phyloP scores from a whole-genome alignment of 305 asterid species.

The Fraxinus nigra region DNA sequence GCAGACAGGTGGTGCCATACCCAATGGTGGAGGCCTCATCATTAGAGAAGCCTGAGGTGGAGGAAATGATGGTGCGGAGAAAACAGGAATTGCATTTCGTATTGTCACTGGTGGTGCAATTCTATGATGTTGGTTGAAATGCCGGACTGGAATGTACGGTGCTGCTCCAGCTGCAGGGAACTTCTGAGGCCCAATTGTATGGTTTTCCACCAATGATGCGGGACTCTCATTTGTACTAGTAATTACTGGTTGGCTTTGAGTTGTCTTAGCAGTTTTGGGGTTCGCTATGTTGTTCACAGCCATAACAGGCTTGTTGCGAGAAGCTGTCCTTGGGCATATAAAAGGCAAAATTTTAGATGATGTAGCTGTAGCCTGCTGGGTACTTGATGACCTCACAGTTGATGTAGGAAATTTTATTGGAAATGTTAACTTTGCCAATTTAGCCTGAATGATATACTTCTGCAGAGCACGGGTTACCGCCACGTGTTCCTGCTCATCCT shows the following conservation, averaged over 20 bases:
- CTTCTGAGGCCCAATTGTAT: constrained; percentile 40
- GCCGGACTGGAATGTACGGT: constrained; percentile 86
- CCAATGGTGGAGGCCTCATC: constrained; percentile 52
- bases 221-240: constrained; percentile 25
- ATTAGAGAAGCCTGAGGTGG: constrained; percentile 48
- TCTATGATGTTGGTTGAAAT: constrained; percentile 60
- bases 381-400: constrained; percentile 28
- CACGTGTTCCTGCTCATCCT: constrained; percentile 40
- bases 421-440: constrained; percentile 20
- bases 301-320: constrained; percentile 31
- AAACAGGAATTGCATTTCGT: constrained; percentile 73
- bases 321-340: constrained; percentile 39
- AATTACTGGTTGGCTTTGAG: constrained; percentile 31
- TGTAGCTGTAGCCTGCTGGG: constrained; percentile 30
- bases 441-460: constrained; percentile 24
- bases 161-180: constrained; percentile 89
- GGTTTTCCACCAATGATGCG: constrained; percentile 26
- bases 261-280: constrained; percentile 23
- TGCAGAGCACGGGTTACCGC: constrained; percentile 33
- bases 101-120: constrained; percentile 84
- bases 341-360: constrained; percentile 48
- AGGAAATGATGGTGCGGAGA: constrained; percentile 80
- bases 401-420: constrained; percentile 29
- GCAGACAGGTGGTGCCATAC: constrained; percentile 63
- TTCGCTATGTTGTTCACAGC: constrained; percentile 20